phyloP scores from a whole-genome alignment of 2,329 filamentous ascomycete species.

The Pseudopyrenochaeta lycopersici region DNA sequence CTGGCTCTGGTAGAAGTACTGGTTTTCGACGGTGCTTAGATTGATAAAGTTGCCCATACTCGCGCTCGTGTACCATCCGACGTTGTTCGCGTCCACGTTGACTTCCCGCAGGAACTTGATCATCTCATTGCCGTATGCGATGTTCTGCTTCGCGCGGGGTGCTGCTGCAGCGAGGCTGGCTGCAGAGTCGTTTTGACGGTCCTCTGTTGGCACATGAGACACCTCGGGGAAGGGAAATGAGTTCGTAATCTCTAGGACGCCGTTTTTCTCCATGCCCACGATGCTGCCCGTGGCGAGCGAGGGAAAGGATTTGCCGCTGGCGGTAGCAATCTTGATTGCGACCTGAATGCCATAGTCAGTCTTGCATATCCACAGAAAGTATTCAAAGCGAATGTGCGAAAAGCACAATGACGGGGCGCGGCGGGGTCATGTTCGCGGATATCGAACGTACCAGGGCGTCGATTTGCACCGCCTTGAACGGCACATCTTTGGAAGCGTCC shows the following conservation, averaged over 20 bases:
- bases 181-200: constrained; percentile 40
- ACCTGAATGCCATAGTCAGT: constrained; percentile 65
- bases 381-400: constrained; percentile 3
- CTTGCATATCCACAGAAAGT: background rate
- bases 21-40: constrained; percentile 95
- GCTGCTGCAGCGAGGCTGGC: constrained; percentile 80
- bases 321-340: constrained; percentile 98
- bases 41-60: constrained; percentile 99
- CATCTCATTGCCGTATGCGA: constrained; percentile 93
- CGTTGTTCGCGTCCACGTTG: constrained; percentile 97
- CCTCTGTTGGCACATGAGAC: constrained; percentile 69
- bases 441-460: constrained; percentile 82
- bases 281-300: constrained; percentile 88
- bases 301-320: constrained; percentile 87
- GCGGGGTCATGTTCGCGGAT: constrained; percentile 43
- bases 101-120: constrained; percentile 96
- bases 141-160: constrained; percentile 89
- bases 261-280: constrained; percentile 89
- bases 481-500: constrained; percentile 51
- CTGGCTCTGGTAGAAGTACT: constrained; percentile 95
- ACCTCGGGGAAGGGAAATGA: constrained; percentile 90
- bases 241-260: constrained; percentile 89
- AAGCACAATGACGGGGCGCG: constrained; percentile 37
- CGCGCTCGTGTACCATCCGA: constrained; percentile 98
- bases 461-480: constrained; percentile 88